Conservation (phyloP, 371 early-diverging fungal species). For the Mortierella sp. region DNA sequence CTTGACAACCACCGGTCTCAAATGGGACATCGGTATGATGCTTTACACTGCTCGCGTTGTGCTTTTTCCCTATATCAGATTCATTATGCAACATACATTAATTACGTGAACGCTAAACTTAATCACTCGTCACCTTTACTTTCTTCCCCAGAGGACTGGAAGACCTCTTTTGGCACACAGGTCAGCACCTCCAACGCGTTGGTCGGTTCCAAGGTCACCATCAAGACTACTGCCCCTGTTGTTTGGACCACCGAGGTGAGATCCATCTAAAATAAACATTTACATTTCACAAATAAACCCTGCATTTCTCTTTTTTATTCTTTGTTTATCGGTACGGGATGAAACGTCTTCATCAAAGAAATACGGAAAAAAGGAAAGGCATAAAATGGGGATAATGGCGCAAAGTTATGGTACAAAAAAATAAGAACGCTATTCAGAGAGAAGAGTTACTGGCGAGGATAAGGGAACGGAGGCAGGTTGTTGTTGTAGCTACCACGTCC, state of each 20-base stretch:
- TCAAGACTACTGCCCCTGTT: conserved; percentile 77
- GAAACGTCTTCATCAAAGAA: conserved; percentile 13
- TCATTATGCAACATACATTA: too few species aligned
- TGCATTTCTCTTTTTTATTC: neutral
- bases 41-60: neutral
- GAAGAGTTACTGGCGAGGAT: conserved; percentile 33
- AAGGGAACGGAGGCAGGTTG: conserved; percentile 48
- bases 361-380: conserved; percentile 9
- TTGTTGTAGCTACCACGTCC: conserved; percentile 30
- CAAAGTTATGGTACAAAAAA: conserved; percentile 20
- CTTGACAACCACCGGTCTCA: conserved; percentile 81
- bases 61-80: too few species aligned
- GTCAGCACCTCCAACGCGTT: conserved; percentile 86
- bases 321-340: conserved; percentile 5
- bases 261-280: neutral
- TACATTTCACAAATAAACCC: neutral
- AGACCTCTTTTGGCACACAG: conserved; percentile 75
- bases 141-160: conserved; percentile 59
- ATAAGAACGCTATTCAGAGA: neutral
- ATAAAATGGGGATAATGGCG: conserved; percentile 11
- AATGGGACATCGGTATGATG: conserved; percentile 86
- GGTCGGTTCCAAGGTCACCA: conserved; percentile 64
- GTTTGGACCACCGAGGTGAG: conserved; percentile 84
- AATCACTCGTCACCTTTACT: neutral
- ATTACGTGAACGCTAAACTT: too few species aligned